Conservation (phyloP, 805 yeast species). For the Cephaloascus fragrans region DNA sequence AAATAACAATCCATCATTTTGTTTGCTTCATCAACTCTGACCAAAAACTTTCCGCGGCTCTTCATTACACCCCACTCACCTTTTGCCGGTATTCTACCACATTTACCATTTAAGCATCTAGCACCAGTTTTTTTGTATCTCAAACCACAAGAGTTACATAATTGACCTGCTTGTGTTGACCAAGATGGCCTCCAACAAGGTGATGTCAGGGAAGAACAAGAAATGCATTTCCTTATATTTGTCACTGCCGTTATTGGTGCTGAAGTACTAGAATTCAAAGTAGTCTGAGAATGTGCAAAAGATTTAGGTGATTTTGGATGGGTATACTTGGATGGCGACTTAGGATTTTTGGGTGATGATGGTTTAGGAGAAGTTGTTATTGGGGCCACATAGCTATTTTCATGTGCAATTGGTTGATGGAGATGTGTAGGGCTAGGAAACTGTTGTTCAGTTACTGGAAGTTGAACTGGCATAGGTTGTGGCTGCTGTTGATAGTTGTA, state of each 20-base stretch:
- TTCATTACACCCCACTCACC: conserved; percentile 91
- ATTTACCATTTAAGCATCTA: conserved; percentile 64
- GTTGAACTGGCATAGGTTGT: not conserved
- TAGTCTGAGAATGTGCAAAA: conserved; percentile 8
- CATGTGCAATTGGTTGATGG: not conserved
- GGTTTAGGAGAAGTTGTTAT: not conserved
- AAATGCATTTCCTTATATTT: conserved; percentile 59
- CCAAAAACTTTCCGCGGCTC: conserved; percentile 42
- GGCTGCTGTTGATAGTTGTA: not conserved
- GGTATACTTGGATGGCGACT: conserved; percentile 13
- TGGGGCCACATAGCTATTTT: not conserved
- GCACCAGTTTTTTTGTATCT: conserved; percentile 92
- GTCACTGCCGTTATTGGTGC: too few relatives aligned
- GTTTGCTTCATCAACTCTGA: too few relatives aligned
- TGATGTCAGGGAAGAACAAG: conserved; percentile 83
- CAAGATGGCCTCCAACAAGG: conserved; percentile 99
- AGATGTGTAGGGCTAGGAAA: too few relatives aligned
- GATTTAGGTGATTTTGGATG: conserved; percentile 21
- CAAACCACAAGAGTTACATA: conserved; percentile 93
- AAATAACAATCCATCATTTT: conserved; percentile 28
- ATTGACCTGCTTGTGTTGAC: conserved; percentile 85
- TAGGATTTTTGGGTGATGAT: conserved; percentile 5
- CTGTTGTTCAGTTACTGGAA: not conserved
- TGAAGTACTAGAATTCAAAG: conserved; percentile 4
- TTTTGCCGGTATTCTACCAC: conserved; percentile 90